Evolutionary conservation across 768 basidiomycete species (phyloP), one percentile per base, ranked within the genome.

Genomic region (Filobasidium wieringae): DNA sequence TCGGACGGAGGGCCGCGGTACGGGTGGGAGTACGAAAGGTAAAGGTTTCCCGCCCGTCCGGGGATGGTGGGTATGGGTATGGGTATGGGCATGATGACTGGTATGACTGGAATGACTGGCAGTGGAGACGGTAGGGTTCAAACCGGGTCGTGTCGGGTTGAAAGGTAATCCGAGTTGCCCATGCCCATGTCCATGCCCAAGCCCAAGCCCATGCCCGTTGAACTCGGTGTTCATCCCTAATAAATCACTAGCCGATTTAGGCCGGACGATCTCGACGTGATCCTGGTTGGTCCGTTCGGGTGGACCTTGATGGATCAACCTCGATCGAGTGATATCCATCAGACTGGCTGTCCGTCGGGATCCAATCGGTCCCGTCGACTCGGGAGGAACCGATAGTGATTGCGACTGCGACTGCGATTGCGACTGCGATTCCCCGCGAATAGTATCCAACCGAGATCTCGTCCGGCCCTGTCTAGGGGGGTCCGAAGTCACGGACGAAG

Each of bases 191-290:
- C n/a, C n/a, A n/a, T n/a, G n/a, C n/a, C n/a, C n/a, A n/a, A n/a
- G n/a, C n/a, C n/a, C n/a, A n/a, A n/a, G n/a, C n/a, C n/a, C n/a
- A n/a, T n/a, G 37, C 26, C 15, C 40, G 29, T 27, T 37, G 27
- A 17, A 45, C 34, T 11, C 22, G 43, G 30, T 30, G 14, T 51
- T 50, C 47, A 55, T 36, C 15, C 68, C 68, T 6, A 73, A 52
- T n/a, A 73, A 39, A 43, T 73, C 72, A 1, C 67, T 66, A 6
- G 68, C 72, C 26, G 61, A 63, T 55, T 71, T 71, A 2, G 70
- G 70, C 36, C 67, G 62, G 3, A 66, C 37, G n/a, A 60, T 57
- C 0, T 55, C 41, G 31, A 49, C 39, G 40, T 6, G 14, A 15
- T 33, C 31, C 37, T 24, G 59, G 26, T n/a, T 8, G 47, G 49